A percentile compares a stretch with the other conserved stretches of the same genome.
phyloP scores from a whole-genome alignment of 345 rosid genomes.

The Brassica cretica region DNA sequence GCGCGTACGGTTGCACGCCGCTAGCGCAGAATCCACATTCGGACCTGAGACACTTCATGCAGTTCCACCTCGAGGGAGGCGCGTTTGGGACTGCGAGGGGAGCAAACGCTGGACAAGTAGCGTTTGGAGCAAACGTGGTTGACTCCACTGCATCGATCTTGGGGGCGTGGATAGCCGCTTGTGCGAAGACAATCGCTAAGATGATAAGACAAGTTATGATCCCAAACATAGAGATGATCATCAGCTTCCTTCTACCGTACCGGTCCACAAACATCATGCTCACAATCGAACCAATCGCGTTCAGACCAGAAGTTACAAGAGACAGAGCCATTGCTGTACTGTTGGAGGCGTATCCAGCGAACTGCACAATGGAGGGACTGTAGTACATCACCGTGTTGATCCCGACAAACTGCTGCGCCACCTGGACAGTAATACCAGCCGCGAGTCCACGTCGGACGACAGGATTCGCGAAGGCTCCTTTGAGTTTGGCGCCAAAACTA shows the following conservation, averaged over 20 bases:
- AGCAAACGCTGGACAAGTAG: background rate
- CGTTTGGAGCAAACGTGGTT: background rate
- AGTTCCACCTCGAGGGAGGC: background rate
- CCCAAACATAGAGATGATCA: constrained; percentile 1
- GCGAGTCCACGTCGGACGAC: constrained; percentile 3
- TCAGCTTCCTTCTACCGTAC: background rate
- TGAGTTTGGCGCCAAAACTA: constrained; percentile 50
- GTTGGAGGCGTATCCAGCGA: background rate
- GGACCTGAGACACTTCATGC: background rate
- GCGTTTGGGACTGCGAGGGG: constrained; percentile 2
- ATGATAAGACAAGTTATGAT: background rate
- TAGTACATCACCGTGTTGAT: background rate
- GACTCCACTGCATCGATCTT: background rate
- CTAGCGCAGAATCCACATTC: constrained; percentile 1
- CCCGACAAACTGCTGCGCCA: background rate
- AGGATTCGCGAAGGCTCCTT: constrained; percentile 47
- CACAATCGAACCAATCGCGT: background rate
- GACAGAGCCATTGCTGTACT: background rate
- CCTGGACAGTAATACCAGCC: background rate
- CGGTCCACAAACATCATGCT: constrained; percentile 1
- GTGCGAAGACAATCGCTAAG: background rate
- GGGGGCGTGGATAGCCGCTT: background rate
- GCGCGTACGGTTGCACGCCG: background rate
- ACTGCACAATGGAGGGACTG: background rate
- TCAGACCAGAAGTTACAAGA: background rate